Conservation (phyloP, 495 filamentous ascomycete species). For the Tuber umbilicatum region DNA sequence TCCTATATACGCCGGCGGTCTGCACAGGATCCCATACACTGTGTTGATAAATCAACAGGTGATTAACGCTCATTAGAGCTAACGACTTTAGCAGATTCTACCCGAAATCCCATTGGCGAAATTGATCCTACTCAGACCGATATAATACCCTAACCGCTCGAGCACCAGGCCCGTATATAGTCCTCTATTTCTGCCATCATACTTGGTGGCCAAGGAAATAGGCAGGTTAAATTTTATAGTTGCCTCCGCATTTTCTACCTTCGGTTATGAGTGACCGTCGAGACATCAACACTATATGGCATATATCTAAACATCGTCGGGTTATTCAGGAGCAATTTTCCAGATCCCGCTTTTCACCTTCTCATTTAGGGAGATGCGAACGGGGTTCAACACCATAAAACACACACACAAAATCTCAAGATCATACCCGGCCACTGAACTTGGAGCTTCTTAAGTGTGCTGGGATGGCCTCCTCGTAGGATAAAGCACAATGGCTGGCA, state of each 20-base stretch:
- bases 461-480: no score
- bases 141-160: background rate
- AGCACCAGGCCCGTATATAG: background rate
- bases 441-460: no score
- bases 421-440: no score
- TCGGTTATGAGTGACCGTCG: background rate
- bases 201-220: background rate
- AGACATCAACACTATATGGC: background rate
- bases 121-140: background rate
- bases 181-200: background rate
- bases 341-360: no score
- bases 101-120: background rate
- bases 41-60: background rate
- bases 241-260: background rate
- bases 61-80: background rate
- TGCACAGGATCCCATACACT: background rate
- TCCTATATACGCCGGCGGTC: background rate
- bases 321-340: no score
- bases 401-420: no score
- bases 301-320: background rate
- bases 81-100: background rate
- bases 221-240: background rate
- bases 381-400: no score
- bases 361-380: no score
- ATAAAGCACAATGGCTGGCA: no score